Percentiles rank a stretch among this genome's conserved stretches.
Evolutionary conservation across 176 grass and related monocot genomes (phyloP).

Genomic region (Triticum timopheevii): DNA sequence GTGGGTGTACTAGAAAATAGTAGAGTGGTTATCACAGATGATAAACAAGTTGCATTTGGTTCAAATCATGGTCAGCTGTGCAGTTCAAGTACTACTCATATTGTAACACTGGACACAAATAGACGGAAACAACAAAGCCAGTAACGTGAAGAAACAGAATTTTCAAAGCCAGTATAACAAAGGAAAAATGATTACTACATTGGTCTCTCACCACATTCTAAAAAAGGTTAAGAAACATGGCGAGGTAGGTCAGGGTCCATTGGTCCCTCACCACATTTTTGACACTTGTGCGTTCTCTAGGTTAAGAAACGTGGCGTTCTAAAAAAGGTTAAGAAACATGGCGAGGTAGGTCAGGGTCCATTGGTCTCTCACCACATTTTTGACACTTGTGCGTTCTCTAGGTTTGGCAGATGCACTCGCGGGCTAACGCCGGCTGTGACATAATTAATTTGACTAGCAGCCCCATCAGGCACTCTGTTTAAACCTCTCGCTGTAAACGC

Average conservation of each 20-base stretch:
- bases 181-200: neutral
- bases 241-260: no score
- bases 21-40: neutral
- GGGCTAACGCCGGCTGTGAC: neutral
- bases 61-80: neutral
- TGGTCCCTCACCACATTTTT: no score
- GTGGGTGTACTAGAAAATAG: neutral
- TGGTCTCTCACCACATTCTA: neutral
- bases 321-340: neutral
- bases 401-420: no score
- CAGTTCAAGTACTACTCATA: neutral
- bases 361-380: neutral
- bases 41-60: slow-evolving; percentile 16
- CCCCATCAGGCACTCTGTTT: neutral
- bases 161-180: no score
- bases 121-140: neutral
- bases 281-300: no score
- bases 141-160: neutral
- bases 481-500: no score
- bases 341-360: neutral
- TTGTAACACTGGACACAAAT: neutral
- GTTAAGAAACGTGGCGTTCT: no score
- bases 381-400: neutral
- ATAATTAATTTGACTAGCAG: slow-evolving; percentile 1
- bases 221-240: no score